Conservation (phyloP, 306 rosid species). For the Canavalia gladiata region DNA sequence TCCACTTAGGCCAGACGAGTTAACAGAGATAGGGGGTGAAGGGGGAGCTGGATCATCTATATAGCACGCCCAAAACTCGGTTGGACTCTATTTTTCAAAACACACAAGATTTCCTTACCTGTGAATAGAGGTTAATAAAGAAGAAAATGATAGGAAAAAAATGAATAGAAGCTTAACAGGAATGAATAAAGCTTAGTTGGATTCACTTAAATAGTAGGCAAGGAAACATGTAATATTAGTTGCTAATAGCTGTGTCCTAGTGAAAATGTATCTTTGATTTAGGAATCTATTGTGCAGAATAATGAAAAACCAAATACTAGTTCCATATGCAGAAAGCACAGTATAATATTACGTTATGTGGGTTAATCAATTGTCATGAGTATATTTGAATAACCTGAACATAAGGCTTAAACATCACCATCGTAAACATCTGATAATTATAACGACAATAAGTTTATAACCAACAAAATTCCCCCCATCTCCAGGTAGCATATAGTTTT, state of each 20-base stretch:
- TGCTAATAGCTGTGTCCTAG: neutral
- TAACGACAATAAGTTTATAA: neutral
- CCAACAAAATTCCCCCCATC: constrained; percentile 18
- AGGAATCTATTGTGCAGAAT: neutral
- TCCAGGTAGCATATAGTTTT: neutral
- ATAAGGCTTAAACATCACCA: neutral
- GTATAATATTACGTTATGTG: neutral
- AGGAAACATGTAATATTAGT: neutral
- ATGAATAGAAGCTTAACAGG: neutral
- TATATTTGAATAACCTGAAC: neutral
- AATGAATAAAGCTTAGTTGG: neutral
- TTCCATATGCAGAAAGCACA: neutral
- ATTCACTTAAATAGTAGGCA: neutral
- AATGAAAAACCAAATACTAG: neutral
- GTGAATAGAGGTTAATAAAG: constrained; percentile 45
- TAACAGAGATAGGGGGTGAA: neutral
- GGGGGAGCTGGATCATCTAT: no score
- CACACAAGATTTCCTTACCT: constrained; percentile 57
- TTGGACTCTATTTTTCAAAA: no score
- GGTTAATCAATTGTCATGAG: constrained; percentile 24
- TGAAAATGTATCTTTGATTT: neutral
- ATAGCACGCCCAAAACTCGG: no score
- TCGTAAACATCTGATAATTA: neutral
- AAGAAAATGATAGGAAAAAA: neutral
- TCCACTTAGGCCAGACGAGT: neutral